Evolutionary conservation across 257 asterid species (phyloP), one percentile per base, ranked within the genome.

Genomic region (Forsythia viridissima): DNA sequence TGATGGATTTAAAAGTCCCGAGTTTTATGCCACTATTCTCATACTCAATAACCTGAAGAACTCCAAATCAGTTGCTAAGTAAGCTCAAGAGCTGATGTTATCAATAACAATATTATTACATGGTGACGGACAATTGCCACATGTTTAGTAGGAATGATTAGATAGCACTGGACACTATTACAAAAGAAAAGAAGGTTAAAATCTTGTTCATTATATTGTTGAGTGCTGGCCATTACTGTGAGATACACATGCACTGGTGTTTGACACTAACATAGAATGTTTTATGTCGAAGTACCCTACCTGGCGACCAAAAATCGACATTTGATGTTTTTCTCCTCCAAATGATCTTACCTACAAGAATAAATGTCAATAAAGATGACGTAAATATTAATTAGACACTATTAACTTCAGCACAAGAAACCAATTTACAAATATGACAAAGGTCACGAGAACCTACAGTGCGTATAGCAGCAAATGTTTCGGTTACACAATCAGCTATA

Each of bases 241-340:
- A 8, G 2, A 9, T 16, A 61, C 21, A 24, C 2, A 61, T 61
- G 69, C 36, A 21, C 30, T 16, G 8, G 34, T 5, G 3, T 61
- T 61, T 21, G 38, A 61, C 39, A 21, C 8, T 24, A 61, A 20
- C 15, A 10, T 21, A 61, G 15, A 46, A 24, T 46, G 13, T 48
- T 61, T 73, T 4, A 67, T 11, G 11, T n/a, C 12, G 34, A 40
- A 51, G 63, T 52, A 52, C 44, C 77, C 73, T 82, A 91, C 98
- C 98, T 92, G 93, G 66, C 85, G 89, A 72, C 92, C 92, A 78
- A 93, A 95, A 83, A 92, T 80, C 70, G 96, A 90, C 96, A 93
- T 91, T 85, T 95, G 99, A 78, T 90, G 97, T 85, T 90, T 93
- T 83, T 95, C 99, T 79, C 98, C 99, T 30, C 94, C 93, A 81